A percentile compares a stretch with the other conserved stretches of the same genome.
Evolutionary conservation across 23 red algal species (phyloP).

Genomic region (Agarophyton chilense): DNA sequence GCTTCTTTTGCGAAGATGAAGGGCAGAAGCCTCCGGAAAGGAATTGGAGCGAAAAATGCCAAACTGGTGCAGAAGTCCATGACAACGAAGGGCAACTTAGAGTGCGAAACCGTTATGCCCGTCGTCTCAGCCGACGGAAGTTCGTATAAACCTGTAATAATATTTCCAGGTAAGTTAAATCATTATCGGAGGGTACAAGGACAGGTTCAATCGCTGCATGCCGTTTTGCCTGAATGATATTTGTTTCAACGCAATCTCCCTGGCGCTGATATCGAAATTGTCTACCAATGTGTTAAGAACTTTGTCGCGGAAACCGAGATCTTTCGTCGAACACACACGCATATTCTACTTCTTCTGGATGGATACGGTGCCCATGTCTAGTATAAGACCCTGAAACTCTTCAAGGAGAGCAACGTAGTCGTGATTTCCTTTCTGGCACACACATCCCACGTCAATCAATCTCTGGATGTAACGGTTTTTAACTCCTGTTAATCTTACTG

Average conservation of each 20-base stretch:
- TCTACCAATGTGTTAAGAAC: slow-evolving; percentile 35
- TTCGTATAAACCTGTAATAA: slow-evolving; percentile 33
- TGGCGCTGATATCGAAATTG: slow-evolving; percentile 3
- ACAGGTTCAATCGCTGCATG: background rate
- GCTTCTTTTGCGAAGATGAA: too few species aligned
- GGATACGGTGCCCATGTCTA: slow-evolving; percentile 33
- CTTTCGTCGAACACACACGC: background rate
- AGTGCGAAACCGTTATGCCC: slow-evolving; percentile 3
- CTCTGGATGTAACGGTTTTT: slow-evolving; percentile 44
- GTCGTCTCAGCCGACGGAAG: slow-evolving; percentile 33
- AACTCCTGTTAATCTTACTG: background rate
- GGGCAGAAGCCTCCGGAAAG: slow-evolving; percentile 4
- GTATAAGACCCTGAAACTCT: too few species aligned
- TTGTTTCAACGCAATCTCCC: slow-evolving; percentile 26
- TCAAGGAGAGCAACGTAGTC: background rate
- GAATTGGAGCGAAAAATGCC: background rate
- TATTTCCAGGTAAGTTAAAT: slow-evolving; percentile 28
- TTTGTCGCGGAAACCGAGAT: slow-evolving; percentile 33
- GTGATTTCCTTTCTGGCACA: slow-evolving; percentile 25
- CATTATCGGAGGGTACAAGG: slow-evolving; percentile 7
- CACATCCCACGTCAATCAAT: slow-evolving; percentile 23
- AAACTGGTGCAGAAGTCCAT: background rate
- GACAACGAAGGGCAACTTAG: slow-evolving; percentile 3
- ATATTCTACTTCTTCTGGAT: slow-evolving; percentile 17
- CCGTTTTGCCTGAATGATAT: background rate